Evolutionary conservation across 208 protist genomes (phyloP).

Genomic region (Angomonas deanei): DNA sequence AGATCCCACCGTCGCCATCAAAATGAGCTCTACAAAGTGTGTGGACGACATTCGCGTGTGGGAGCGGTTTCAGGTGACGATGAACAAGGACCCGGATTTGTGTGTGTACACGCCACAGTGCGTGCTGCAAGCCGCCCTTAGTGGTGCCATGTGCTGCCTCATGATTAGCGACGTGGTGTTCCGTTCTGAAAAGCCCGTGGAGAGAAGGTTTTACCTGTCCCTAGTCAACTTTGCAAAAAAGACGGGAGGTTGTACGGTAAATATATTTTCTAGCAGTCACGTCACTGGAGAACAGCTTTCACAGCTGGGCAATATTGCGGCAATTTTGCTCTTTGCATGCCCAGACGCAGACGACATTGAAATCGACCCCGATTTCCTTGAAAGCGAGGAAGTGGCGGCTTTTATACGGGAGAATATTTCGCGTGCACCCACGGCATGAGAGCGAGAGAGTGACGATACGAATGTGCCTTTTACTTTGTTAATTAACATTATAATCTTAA

Average conservation of each 20-base stretch:
- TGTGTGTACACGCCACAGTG: constrained; percentile 92
- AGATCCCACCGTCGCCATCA: constrained; percentile 64
- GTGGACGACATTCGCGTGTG: constrained; percentile 89
- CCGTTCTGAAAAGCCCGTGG: constrained; percentile 73
- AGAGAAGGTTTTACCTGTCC: constrained; percentile 87
- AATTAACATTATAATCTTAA: too few relatives aligned
- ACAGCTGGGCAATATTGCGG: constrained; percentile 90
- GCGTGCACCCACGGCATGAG: not conserved
- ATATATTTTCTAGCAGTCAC: constrained; percentile 94
- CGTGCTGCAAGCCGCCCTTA: constrained; percentile 77
- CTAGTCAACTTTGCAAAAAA: constrained; percentile 87
- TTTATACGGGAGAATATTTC: constrained; percentile 62
- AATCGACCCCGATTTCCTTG: constrained; percentile 51
- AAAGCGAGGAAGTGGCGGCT: constrained; percentile 39
- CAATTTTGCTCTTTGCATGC: constrained; percentile 90
- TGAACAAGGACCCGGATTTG: constrained; percentile 80
- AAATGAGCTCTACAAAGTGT: constrained; percentile 88
- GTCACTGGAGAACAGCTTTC: constrained; percentile 93
- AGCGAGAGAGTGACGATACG: not conserved
- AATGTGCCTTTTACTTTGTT: not conserved
- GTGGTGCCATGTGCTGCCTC: constrained; percentile 74
- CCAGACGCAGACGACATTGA: constrained; percentile 89
- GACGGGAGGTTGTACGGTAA: constrained; percentile 66
- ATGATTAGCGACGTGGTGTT: constrained; percentile 94
- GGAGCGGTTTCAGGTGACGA: constrained; percentile 90